Evolutionary conservation across 768 basidiomycete genomes (phyloP), one percentile per base, ranked within the genome.

Genomic region (Phylloporus rhodoxanthus): DNA sequence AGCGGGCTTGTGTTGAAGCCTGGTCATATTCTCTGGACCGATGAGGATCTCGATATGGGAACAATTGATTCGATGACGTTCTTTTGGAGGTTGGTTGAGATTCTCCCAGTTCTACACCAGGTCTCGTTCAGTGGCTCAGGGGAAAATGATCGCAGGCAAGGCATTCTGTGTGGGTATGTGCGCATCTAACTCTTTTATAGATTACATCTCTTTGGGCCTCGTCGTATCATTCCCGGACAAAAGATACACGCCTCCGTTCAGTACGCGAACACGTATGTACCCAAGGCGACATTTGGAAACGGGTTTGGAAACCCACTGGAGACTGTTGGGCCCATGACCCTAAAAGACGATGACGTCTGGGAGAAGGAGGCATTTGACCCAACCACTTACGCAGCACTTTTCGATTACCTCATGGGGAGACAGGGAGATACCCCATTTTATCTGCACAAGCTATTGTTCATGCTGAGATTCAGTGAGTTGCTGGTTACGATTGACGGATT

Each of bases 1-100:
- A 53, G 48, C 15, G 67, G 67, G 13, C 57, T 68, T 6, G 41
- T 43, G 9, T 51, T 68, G 34, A 57, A 55, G 30, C 55, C 57
- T 11, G 50, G 44, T 20, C 47, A 57, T 17, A 26, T 53, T 30
- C 46, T 58, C 36, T 58, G 57, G 57, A 57, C 50, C 4, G 55
- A 56, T 20, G 55, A 51, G 21, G 57, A 58, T 34, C 25, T 58
- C 5, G 55, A 58, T 30, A 40, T 49, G 15, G 57, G 57, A 17
- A 58, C 50, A 10, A 57, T 42, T 39, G 45, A 53, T 20, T 57
- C 57, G 10, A 57, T 57, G 55, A 45, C 55, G 23, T 39, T 43
- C 14, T 20, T 47, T 32, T 59, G 57, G 57, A 57, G 43, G 10
- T 13, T 57, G 21, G 40, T 48, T 9, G 57, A 59, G n/a, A 23